Evolutionary conservation across 2,329 filamentous ascomycete genomes (phyloP).

Genomic region (Colletotrichum salicis): DNA sequence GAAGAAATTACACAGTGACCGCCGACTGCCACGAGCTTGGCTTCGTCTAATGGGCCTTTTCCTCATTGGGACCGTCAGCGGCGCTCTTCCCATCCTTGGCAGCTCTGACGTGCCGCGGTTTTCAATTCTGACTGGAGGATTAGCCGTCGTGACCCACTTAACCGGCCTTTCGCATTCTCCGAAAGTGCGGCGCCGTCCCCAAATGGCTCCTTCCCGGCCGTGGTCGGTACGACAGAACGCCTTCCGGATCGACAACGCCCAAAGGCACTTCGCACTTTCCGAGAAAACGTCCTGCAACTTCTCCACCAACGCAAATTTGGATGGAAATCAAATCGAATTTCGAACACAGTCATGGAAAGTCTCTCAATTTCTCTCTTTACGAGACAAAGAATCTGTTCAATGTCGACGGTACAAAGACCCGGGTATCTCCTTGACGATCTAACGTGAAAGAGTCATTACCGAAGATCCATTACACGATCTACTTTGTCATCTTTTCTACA

Average conservation of each 20-base stretch:
- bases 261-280: constrained; percentile 14
- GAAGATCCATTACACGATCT: neutral
- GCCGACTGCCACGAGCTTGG: neutral
- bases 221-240: neutral
- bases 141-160: neutral
- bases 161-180: constrained; percentile 26
- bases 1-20: neutral
- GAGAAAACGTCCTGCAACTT: neutral
- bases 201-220: neutral
- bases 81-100: neutral
- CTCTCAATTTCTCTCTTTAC: neutral
- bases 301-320: neutral
- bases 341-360: neutral
- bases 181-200: constrained; percentile 16
- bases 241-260: neutral
- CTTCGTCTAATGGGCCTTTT: neutral
- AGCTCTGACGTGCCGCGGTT: neutral
- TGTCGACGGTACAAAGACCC: neutral
- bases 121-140: neutral
- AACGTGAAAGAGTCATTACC: neutral
- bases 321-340: neutral
- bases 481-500: neutral
- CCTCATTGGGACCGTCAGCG: neutral
- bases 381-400: neutral
- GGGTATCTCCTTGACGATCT: neutral